Evolutionary conservation across 805 yeast species (phyloP).

Genomic region (Scheffersomyces stipitis): DNA sequence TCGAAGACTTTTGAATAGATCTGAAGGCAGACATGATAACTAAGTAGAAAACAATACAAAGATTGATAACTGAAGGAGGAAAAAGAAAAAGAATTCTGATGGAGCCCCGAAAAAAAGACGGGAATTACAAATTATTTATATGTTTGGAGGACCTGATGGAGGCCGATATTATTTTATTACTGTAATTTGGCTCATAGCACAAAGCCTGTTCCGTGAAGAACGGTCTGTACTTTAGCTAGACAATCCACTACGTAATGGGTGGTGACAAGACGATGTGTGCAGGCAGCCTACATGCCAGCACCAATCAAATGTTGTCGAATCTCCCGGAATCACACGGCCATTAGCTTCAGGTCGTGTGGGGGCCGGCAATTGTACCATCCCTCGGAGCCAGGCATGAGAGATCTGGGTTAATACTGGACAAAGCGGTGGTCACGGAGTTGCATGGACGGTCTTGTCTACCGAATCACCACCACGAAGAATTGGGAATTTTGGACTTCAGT

Average conservation of each 20-base stretch:
- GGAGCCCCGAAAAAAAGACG: conserved; percentile 8
- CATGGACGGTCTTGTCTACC: too few relatives aligned
- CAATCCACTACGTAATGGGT: too few relatives aligned
- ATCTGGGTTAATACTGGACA: too few relatives aligned
- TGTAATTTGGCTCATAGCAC: not conserved
- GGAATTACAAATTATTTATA: conserved; percentile 2
- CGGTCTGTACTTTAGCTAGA: too few relatives aligned
- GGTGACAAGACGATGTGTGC: too few relatives aligned
- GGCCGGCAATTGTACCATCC: not conserved
- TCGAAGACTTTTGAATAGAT: conserved; percentile 36
- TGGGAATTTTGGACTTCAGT: too few relatives aligned
- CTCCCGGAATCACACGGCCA: conserved; percentile 5
- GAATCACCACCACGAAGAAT: too few relatives aligned
- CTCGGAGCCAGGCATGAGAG: too few relatives aligned
- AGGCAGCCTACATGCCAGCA: too few relatives aligned
- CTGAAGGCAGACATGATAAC: conserved; percentile 34
- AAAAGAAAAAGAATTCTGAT: conserved; percentile 11
- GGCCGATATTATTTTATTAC: too few relatives aligned
- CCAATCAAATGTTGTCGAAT: not conserved
- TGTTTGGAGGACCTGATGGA: not conserved
- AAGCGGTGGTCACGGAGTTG: too few relatives aligned
- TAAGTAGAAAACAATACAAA: conserved; percentile 6
- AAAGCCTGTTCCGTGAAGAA: too few relatives aligned
- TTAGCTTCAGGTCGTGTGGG: not conserved
- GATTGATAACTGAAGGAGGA: conserved; percentile 7